Evolutionary conservation across 805 yeast species (phyloP), one percentile per base, ranked within the genome.

Genomic region (Candida fluviatilis): DNA sequence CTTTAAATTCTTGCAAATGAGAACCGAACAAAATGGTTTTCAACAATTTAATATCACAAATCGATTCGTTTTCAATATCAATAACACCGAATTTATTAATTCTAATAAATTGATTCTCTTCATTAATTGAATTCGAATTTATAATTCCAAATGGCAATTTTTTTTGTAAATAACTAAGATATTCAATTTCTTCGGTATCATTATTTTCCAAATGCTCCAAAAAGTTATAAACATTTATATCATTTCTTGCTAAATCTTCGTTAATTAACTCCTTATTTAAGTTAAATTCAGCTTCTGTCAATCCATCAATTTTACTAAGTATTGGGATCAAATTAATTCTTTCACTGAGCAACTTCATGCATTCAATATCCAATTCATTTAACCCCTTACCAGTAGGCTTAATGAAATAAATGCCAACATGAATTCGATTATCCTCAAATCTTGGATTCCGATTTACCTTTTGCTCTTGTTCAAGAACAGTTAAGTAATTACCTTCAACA

Each of bases 301-400:
- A 72, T 0, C 83, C 78, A 59, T 89, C 96, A 4, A 91, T 84
- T 57, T 87, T 85, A 18, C 88, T 76, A 50, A 88, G 75, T 3
- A 89, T 78, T 1, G 96, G 96, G 44, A 89, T 78, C 45, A 90
- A 70, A 53, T 87, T 89, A 30, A 84, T 90, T 38, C 91, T 73
- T 18, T 75, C 66, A 21, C 84, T 72, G 18, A 90, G 69, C 43
- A 76, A 79, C 58, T 76, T 76, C 85, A 89, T 79, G 4, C 84
- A 75, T 46, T 74, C 80, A 43, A 86, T 71, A 58, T 90, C 96
- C 37, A 83, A 64, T 5, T 82, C 77, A 38, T 73, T 69, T 39
- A 86, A 58, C 12, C 83, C 78, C 44, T 71, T 75, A 30, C 81
- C 78, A 1, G 82, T 70, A 0, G 95, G 89, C 11, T 78, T 71